A percentile compares a stretch with the other conserved stretches of the same genome.
These are phyloP conservation scores for Primulina eburnea DNA, from an alignment of 257 asterid species.

Conservation along the genomic window DNA sequence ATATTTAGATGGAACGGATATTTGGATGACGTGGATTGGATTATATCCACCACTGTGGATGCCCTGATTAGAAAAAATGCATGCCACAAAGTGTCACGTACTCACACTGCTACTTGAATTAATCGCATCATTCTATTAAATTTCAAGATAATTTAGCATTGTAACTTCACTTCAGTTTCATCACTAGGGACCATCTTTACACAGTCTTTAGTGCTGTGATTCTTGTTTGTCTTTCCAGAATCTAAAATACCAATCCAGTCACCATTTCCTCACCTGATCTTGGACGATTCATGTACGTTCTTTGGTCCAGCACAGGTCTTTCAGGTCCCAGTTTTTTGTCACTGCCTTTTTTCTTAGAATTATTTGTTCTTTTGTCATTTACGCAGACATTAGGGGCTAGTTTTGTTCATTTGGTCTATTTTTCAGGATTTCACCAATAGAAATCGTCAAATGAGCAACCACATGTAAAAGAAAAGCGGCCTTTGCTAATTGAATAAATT, in stretches of 20 bases:
- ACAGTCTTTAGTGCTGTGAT: constrained; percentile 7
- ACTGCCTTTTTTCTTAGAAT: constrained; percentile 21
- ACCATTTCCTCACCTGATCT: constrained; percentile 14
- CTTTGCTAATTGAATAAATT: constrained; percentile 3
- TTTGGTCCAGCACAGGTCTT: constrained; percentile 19
- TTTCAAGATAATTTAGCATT: constrained; percentile 17
- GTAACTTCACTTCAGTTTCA: constrained; percentile 14
- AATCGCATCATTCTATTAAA: not conserved
- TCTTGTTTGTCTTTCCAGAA: constrained; percentile 27
- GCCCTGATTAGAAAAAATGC: not conserved
- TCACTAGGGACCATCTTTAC: not conserved
- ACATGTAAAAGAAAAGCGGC: constrained; percentile 22
- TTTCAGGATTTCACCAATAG: constrained; percentile 15
- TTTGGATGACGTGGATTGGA: too few species aligned
- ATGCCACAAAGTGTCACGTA: not conserved
- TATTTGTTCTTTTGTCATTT: constrained; percentile 27
- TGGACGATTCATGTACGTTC: constrained; percentile 16
- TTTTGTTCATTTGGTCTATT: constrained; percentile 14
- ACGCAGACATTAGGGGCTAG: constrained; percentile 8
- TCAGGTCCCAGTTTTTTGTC: constrained; percentile 23
- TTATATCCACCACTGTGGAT: too few species aligned
- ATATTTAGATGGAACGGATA: too few species aligned
- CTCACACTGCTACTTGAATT: not conserved
- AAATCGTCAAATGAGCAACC: constrained; percentile 21
- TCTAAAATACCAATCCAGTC: constrained; percentile 27